Percentiles rank a stretch among this genome's conserved stretches.
These are phyloP conservation scores for Berberis thunbergii DNA, from an alignment of 164 flowering plant genomes.

Conservation along the genomic window DNA sequence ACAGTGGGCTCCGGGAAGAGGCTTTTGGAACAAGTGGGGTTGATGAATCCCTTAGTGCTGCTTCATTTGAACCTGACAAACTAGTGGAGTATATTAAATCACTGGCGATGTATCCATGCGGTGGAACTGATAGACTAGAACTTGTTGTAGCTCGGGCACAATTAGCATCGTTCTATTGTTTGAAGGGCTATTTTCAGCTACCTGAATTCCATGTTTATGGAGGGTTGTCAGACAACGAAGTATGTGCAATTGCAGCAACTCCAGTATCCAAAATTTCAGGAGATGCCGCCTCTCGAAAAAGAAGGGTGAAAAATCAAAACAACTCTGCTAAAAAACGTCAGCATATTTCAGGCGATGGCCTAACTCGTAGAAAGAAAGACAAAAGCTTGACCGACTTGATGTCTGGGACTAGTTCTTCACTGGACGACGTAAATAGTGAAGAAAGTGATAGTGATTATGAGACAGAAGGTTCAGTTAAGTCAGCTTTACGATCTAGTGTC, in stretches of 20 bases:
- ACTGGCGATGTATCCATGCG: neutral
- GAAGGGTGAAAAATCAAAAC: slow-evolving; percentile 13
- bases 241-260: no score
- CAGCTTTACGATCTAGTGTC: slow-evolving; percentile 15
- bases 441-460: slow-evolving; percentile 1
- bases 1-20: neutral
- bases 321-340: slow-evolving; percentile 22
- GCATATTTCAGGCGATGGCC: slow-evolving; percentile 10
- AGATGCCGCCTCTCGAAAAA: neutral
- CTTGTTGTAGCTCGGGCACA: neutral
- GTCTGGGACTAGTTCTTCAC: slow-evolving; percentile 6
- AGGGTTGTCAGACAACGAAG: neutral
- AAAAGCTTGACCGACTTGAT: slow-evolving; percentile 29
- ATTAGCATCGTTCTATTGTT: no score
- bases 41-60: no score
- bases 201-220: neutral
- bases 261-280: no score
- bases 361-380: slow-evolving; percentile 21
- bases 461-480: slow-evolving; percentile 9
- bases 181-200: neutral
- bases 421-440: slow-evolving; percentile 2
- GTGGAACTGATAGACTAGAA: neutral
- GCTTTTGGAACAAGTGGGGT: no score
- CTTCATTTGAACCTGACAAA: no score
- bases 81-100: neutral